Percentiles rank a stretch among this genome's conserved stretches.
Conservation (phyloP, 139 green algal genomes). For the Asterochloris sp. region DNA sequence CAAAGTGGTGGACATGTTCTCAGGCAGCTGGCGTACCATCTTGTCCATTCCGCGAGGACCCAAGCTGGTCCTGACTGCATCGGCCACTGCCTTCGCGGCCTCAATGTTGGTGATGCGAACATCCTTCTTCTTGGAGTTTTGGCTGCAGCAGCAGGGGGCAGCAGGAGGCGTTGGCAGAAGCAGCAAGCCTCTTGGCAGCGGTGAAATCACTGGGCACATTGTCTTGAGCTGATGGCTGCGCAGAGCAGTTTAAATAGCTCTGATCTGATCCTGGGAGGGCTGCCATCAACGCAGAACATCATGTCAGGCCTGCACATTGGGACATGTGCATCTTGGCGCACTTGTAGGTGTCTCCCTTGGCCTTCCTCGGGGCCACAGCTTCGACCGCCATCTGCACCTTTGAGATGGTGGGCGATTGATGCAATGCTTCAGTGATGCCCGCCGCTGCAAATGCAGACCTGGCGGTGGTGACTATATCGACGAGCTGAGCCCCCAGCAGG, state of each 20-base stretch:
- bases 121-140: constrained; percentile 87
- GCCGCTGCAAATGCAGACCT: no score
- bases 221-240: not conserved
- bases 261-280: no score
- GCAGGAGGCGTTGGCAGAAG: not conserved
- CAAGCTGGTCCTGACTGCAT: constrained; percentile 92
- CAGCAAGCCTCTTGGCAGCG: not conserved
- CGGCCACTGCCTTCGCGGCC: constrained; percentile 96
- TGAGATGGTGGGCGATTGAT: not conserved
- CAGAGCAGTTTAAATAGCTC: no score
- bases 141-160: constrained; percentile 40
- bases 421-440: no score
- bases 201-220: not conserved
- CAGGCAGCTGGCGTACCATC: constrained; percentile 71
- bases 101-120: constrained; percentile 94
- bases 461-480: no score
- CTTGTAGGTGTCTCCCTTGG: constrained; percentile 47
- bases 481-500: no score
- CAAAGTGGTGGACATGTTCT: not conserved
- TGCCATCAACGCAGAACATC: no score
- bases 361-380: constrained; percentile 1
- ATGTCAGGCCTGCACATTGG: no score
- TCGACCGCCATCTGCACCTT: not conserved
- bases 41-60: constrained; percentile 98
- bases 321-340: constrained; percentile 3